phyloP scores from a whole-genome alignment of 169 alveolate species.

The Plasmodium fragile region DNA sequence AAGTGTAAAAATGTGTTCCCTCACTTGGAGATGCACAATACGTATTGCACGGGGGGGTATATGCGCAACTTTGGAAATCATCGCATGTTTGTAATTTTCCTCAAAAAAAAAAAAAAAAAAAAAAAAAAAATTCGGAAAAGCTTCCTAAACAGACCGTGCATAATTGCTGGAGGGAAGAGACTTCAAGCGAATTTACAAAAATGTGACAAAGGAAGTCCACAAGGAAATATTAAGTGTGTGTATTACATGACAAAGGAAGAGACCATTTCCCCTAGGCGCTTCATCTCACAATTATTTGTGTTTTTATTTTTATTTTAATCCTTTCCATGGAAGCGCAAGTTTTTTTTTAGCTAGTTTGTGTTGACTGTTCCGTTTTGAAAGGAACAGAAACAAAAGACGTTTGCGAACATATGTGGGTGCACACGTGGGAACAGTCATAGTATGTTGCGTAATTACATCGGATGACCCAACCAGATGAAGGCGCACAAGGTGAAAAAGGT shows the following conservation, averaged over 20 bases:
- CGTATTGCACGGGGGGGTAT: background rate
- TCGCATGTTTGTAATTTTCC: background rate
- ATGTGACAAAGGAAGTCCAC: background rate
- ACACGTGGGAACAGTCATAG: background rate
- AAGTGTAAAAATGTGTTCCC: background rate
- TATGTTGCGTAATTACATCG: background rate
- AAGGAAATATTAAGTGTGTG: background rate
- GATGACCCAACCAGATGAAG: slow-evolving; percentile 19
- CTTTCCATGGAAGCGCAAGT: background rate
- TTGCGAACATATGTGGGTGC: background rate
- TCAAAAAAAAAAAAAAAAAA: background rate
- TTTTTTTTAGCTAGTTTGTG: background rate
- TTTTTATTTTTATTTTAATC: background rate
- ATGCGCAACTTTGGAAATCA: background rate
- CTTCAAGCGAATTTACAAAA: background rate
- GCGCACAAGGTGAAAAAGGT: slow-evolving; percentile 14
- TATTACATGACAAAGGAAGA: background rate
- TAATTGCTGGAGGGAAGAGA: background rate
- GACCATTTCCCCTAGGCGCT: background rate
- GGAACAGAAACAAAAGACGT: background rate
- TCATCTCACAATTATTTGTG: background rate
- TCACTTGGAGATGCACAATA: background rate
- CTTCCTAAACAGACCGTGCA: background rate
- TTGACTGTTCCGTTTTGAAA: background rate
- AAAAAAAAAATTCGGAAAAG: background rate